Evolutionary conservation across 352 stramenopile species (phyloP), one percentile per base, ranked within the genome.

Genomic region (Peronospora farinosa): DNA sequence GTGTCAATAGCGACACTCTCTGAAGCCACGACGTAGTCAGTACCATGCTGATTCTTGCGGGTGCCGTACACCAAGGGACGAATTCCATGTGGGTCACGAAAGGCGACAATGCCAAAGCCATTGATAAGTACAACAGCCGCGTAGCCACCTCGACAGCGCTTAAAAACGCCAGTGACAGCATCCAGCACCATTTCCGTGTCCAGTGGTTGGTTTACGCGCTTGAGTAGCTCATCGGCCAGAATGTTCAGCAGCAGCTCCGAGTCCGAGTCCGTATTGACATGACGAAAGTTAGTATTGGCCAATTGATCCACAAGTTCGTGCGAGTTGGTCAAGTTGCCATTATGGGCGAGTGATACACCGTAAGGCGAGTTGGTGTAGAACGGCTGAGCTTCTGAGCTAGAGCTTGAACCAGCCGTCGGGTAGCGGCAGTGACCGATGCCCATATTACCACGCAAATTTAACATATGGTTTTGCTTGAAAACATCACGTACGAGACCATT

Each of bases 291-390:
- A 41, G 85, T 87, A 52, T 92, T 88, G 32, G 86, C 78, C 51
- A 99, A 77, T 50, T 96, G 69, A 57, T 95, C 72, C 25, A 92
- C 84, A 16, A 99, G 76, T 55, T 98, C 89, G 47, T 95, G 84
- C 40, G 95, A 97, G 78, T 99, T 99, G 36, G 95, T 98, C 19
- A 99, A 74, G 72, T 99, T 99, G 44, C 97, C 97, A 73, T 99
- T 99, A 68, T 94, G 83, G 15, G 95, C 97, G 17, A 99, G 86
- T 38, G 94, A 93, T 31, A 99, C 92, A 21, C 96, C 97, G 71
- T 98, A 98, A 10, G 97, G 97, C 63, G 94, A 99, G 82, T 99
- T 99, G 16, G 96, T 98, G 82, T 99, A 99, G 58, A 99, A 96
- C 12, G 97, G 97, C 74, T 98, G 95, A 40, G 92, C 90, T 64